These are phyloP conservation scores for Funneliformis caledonium DNA, from an alignment of 371 early-diverging fungal genomes.

Conservation along the genomic window DNA sequence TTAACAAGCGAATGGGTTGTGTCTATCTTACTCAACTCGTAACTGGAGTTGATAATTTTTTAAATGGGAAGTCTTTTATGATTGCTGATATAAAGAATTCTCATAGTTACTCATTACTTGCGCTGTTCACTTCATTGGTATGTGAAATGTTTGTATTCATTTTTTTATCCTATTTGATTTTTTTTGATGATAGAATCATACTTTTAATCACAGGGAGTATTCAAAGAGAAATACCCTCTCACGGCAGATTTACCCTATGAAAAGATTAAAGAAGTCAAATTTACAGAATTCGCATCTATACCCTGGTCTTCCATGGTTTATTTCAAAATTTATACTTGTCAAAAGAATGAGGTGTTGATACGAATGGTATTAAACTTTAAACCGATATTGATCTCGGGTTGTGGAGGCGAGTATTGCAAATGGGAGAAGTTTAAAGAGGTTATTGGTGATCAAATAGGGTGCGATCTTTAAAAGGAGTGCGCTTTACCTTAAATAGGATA, in stretches of 20 bases:
- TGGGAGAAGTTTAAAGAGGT: constrained; percentile 17
- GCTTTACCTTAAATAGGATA: constrained; percentile 10
- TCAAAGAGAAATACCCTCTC: constrained; percentile 24
- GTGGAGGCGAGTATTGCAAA: constrained; percentile 12
- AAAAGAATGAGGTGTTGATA: neutral
- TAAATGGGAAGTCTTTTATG: neutral
- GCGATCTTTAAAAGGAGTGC: constrained; percentile 11
- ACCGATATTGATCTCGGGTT: constrained; percentile 24
- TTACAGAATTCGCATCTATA: neutral
- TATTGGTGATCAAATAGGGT: constrained; percentile 3
- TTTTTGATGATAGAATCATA: neutral
- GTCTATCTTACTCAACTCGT: constrained; percentile 44
- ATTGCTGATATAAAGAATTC: constrained; percentile 16
- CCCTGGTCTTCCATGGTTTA: constrained; percentile 31
- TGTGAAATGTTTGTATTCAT: neutral
- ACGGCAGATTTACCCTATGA: constrained; percentile 23
- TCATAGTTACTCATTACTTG: neutral
- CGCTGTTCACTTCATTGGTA: neutral
- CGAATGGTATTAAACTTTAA: neutral
- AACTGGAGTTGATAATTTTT: constrained; percentile 39
- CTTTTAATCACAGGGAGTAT: constrained; percentile 14
- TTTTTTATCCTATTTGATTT: neutral
- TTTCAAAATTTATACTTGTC: constrained; percentile 38
- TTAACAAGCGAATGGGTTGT: constrained; percentile 48
- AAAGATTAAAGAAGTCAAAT: constrained; percentile 1